Evolutionary conservation across 495 filamentous ascomycete genomes (phyloP), one percentile per base, ranked within the genome.

Genomic region (Trichoderma reesei): DNA sequence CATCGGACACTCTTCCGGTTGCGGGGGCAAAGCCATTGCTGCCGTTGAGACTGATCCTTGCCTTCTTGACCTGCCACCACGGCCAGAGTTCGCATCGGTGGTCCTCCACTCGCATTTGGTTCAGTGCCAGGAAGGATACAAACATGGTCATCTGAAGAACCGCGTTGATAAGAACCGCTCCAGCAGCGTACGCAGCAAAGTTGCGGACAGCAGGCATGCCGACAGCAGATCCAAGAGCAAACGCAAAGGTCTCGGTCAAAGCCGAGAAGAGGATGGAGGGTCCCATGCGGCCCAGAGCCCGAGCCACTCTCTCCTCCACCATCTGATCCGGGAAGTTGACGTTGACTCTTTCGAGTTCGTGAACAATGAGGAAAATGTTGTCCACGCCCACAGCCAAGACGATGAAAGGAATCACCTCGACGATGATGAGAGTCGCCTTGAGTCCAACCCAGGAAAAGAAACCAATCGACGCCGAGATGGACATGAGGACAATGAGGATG

Each of bases 281-380:
- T 1, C 94, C 94, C 83, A 98, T 98, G 48, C 94, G 85, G 13
- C 94, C 92, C 39, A 96, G 80, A 0, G 95, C 91, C 66, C 86
- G 88, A 18, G 90, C 86, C 66, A 96, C 84, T 18, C 94, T 82
- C 68, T 88, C 85, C 65, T 96, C 88, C n/a, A 98, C 85, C 68
- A 85, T 78, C 42, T 91, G 87, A 67, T 96, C 91, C 0, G 90
- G 89, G 70, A 96, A 85, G 72, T 85, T 95, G 71, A 92, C 76
- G 70, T 98, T 97, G 64, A 96, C 86, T 36, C 95, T 83, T 74
- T 98, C 95, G 67, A 98, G 97, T 70, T 98, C 94, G 75, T 98
- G 92, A 7, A 98, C 95, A 61, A 98, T 96, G 61, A 98, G 76
- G 76, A 98, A 98, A 71, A 98, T 98, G 72, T 98, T 98, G 80